Base-by-base conservation (phyloP, 2,329 filamentous ascomycete genomes). In the Macrophomina phaseolina region DNA sequence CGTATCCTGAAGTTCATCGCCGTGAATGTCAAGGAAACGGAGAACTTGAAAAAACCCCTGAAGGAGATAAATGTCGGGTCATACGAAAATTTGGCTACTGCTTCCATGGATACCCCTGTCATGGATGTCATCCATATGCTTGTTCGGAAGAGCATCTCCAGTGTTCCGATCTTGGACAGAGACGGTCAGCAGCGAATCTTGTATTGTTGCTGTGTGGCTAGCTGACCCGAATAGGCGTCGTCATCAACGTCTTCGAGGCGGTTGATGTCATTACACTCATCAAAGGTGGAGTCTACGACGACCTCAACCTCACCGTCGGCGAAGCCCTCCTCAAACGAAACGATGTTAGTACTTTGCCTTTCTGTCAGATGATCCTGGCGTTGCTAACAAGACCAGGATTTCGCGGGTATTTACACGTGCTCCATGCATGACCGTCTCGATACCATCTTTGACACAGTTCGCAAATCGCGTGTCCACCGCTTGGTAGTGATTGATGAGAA, bases 1-100 rank as follows among this genome's bases (percentile, higher is more conserved):
- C 91, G 96, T 67, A 98, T 99, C 72, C 87, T 99, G 70, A 99
- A 99, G 78, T 99, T 99, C 78, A 96, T 99, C 69, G 94, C 95
- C 11, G 94, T 99, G 79, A 99, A 99, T 79, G 89, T 92, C 48
- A 89, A 90, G 72, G 91, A 97, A 76, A 97, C 94, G 4, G 90
- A 96, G 73, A 87, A 93, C 75, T 82, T 99, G 68, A 92, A 92
- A 76, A 97, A 97, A 81, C 90, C 93, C 9, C 84, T 99, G 66
- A 87, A 88, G 68, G 93, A 97, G 69, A 87, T 98, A 65, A 88
- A 89, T 32, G 84, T 99, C 8, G 96, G 95, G 62, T 94, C 93
- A 1, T 98, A 97, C 78, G 82, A 85, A 28, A 86, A 92, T 71
- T 82, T 99, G 66, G 88, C 90, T 51, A 97, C 93, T 4, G 92